phyloP scores from a whole-genome alignment of 441 rosid genomes.

The Omphalea diandra region DNA sequence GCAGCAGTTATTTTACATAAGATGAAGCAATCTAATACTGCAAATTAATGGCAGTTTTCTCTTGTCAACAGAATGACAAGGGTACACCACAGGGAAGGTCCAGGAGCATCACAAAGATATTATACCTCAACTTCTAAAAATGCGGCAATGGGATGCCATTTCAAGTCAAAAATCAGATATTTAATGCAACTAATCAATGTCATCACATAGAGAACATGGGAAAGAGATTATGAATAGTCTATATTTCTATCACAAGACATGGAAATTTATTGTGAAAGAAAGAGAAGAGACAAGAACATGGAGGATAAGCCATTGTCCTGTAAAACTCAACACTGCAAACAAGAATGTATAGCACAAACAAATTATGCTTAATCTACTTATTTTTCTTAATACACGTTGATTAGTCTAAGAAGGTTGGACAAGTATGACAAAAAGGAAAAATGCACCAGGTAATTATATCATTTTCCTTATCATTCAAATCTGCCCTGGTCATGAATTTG shows the following conservation, averaged over 20 bases:
- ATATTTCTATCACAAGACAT: not conserved
- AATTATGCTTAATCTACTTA: not conserved
- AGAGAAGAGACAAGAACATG: too few relatives aligned
- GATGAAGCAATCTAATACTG: not conserved
- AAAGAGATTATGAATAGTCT: not conserved
- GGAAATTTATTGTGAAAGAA: not conserved
- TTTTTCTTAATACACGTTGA: too few relatives aligned
- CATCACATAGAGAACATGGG: not conserved
- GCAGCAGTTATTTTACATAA: not conserved
- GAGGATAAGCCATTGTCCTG: not conserved
- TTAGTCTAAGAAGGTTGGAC: not conserved
- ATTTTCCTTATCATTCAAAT: not conserved
- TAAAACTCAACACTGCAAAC: not conserved
- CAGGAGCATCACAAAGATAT: not conserved
- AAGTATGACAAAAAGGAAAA: not conserved
- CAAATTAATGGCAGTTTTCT: not conserved
- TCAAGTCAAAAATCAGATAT: not conserved
- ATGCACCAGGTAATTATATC: not conserved
- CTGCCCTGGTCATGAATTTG: not conserved
- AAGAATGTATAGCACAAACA: not conserved
- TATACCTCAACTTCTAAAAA: not conserved
- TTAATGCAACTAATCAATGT: not conserved
- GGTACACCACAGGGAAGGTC: not conserved
- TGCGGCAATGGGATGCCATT: not conserved
- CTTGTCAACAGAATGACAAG: too few relatives aligned